A percentile compares a stretch with the other conserved stretches of the same genome.
Evolutionary conservation across 2,329 filamentous ascomycete genomes (phyloP).

Genomic region (Pestalotiopsis fici): DNA sequence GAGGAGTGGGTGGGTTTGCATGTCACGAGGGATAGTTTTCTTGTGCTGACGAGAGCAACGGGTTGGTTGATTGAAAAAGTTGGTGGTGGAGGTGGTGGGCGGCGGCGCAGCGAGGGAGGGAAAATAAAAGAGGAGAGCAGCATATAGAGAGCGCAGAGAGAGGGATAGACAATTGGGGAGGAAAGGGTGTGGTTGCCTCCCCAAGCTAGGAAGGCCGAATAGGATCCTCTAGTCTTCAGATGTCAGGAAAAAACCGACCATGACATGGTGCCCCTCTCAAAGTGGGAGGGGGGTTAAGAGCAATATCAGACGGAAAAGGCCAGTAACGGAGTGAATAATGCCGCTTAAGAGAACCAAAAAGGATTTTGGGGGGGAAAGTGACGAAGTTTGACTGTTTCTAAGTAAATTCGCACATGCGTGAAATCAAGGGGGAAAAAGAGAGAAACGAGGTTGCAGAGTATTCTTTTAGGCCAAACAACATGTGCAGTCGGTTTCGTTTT

Average conservation of each 20-base stretch:
- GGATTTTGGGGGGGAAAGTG: no score
- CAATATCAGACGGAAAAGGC: background rate
- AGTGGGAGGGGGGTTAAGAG: background rate
- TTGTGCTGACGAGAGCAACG: background rate
- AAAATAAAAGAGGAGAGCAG: no score
- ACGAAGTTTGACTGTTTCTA: no score
- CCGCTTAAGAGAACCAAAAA: background rate
- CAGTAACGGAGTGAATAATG: background rate
- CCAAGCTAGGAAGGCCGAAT: conserved; percentile 4
- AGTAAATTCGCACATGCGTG: no score
- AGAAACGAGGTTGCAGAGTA: no score
- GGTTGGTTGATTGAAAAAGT: background rate
- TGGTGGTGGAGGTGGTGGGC: conserved; percentile 25
- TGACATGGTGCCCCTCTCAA: no score
- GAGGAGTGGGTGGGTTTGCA: background rate
- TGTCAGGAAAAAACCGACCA: background rate
- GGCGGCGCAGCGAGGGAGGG: conserved; percentile 20
- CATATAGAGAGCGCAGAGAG: conserved; percentile 21
- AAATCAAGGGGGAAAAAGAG: no score
- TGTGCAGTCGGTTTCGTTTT: background rate
- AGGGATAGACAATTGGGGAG: background rate
- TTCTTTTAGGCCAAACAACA: background rate
- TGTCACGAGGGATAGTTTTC: background rate
- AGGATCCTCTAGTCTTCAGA: background rate
- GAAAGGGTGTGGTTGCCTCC: background rate